Evolutionary conservation across 2,329 filamentous ascomycete genomes (phyloP).

Genomic region (Nakataea oryzae): DNA sequence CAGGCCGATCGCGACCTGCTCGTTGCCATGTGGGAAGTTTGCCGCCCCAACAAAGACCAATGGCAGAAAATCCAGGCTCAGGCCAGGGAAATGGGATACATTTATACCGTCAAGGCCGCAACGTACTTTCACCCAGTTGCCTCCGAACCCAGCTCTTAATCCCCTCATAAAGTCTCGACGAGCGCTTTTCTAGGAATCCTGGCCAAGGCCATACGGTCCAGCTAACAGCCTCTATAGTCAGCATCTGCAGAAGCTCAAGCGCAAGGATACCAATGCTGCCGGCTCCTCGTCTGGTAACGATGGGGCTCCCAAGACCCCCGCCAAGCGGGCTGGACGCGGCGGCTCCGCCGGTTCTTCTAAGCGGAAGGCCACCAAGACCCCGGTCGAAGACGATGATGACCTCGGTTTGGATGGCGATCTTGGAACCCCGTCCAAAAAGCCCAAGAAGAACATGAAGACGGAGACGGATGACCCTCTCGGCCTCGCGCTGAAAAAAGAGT

Average conservation of each 20-base stretch:
- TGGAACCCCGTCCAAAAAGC: neutral
- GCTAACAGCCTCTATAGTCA: slow-evolving; percentile 14
- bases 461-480: neutral
- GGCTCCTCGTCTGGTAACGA: neutral
- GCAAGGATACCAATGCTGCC: slow-evolving; percentile 12
- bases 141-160: neutral
- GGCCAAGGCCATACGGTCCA: neutral
- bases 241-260: slow-evolving; percentile 22
- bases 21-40: slow-evolving; percentile 11
- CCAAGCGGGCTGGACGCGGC: neutral
- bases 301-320: neutral
- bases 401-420: neutral
- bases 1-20: slow-evolving; percentile 18
- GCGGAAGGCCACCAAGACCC: neutral
- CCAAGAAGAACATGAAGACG: neutral
- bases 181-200: no score
- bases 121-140: slow-evolving; percentile 10
- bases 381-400: neutral
- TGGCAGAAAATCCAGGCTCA: slow-evolving; percentile 13
- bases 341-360: neutral
- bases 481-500: neutral
- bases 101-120: slow-evolving; percentile 17
- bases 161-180: no score
- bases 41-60: slow-evolving; percentile 13
- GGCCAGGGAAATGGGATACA: slow-evolving; percentile 14